Percentiles rank a stretch among this genome's conserved stretches.
Conservation (phyloP, 768 basidiomycete species). For the Podaxis mareebaensis region DNA sequence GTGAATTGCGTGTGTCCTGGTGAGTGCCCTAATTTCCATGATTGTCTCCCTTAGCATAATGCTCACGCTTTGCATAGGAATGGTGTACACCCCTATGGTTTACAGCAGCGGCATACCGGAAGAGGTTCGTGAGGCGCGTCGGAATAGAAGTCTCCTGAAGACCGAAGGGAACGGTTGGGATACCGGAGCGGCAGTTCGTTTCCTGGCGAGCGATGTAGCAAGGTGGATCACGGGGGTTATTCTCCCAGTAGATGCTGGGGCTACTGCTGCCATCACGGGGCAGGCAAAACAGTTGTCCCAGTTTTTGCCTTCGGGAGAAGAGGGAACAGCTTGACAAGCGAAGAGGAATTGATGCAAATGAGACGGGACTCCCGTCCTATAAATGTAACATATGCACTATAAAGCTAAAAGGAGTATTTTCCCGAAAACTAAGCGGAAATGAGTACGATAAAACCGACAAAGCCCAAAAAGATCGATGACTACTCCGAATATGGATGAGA, state of each 20-base stretch:
- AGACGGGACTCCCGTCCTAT: neutral
- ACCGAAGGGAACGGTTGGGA: conserved; percentile 49
- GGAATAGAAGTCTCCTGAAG: conserved; percentile 35
- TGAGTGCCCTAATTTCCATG: conserved; percentile 17
- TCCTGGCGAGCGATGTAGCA: conserved; percentile 42
- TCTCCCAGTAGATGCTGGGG: conserved; percentile 43
- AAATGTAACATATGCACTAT: neutral
- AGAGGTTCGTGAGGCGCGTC: conserved; percentile 36
- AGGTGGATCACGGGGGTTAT: conserved; percentile 44
- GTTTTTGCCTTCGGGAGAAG: conserved; percentile 8
- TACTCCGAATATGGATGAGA: neutral
- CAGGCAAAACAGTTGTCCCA: conserved; percentile 7
- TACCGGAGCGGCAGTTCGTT: conserved; percentile 37
- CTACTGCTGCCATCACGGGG: conserved; percentile 33
- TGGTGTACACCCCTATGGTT: conserved; percentile 45
- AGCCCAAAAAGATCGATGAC: neutral
- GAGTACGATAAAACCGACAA: no score
- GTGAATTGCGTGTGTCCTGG: conserved; percentile 45
- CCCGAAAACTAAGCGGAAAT: neutral
- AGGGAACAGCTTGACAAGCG: neutral
- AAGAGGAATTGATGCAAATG: neutral
- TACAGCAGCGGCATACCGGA: conserved; percentile 35
- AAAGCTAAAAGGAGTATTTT: neutral
- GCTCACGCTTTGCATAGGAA: conserved; percentile 24
- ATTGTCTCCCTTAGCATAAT: neutral